phyloP scores from a whole-genome alignment of 2,329 filamentous ascomycete species.

The Hypoxylon sp. region DNA sequence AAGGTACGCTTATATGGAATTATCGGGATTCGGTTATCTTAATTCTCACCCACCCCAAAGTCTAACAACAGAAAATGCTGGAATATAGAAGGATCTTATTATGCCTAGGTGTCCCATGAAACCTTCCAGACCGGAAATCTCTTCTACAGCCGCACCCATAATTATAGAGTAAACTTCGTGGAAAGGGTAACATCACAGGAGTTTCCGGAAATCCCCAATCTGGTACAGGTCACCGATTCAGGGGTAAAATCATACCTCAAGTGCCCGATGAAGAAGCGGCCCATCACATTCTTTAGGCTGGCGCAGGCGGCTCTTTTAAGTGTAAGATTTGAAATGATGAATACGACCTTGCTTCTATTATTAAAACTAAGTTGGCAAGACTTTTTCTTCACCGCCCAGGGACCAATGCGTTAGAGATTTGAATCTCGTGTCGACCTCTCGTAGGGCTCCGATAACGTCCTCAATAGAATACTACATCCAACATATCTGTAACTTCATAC shows the following conservation, averaged over 20 bases:
- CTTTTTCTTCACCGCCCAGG: conserved; percentile 22
- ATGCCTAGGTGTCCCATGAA: conserved; percentile 30
- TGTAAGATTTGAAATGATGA: conserved; percentile 31
- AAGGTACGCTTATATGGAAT: conserved; percentile 22
- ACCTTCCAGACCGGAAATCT: conserved; percentile 34
- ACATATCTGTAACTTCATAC: background rate
- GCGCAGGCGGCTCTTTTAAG: conserved; percentile 34
- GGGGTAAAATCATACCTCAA: conserved; percentile 18
- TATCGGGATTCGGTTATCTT: conserved; percentile 42
- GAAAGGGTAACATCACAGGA: conserved; percentile 34
- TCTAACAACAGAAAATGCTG: conserved; percentile 26
- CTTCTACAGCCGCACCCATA: conserved; percentile 37
- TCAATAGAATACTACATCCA: background rate
- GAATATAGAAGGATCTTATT: conserved; percentile 34
- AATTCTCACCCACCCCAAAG: conserved; percentile 10
- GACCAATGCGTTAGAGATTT: conserved; percentile 1
- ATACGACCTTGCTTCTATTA: conserved; percentile 36
- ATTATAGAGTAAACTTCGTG: conserved; percentile 22
- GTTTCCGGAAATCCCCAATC: conserved; percentile 23
- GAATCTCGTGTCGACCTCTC: background rate
- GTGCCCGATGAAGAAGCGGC: conserved; percentile 28
- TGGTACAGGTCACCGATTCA: conserved; percentile 18
- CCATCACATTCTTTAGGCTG: conserved; percentile 20
- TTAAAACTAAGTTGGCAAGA: conserved; percentile 25
- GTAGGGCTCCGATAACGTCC: background rate